A percentile compares a stretch with the other conserved stretches of the same genome.
These are phyloP conservation scores for Styphnolobium japonicum DNA, from an alignment of 306 rosid species.

Conservation along the genomic window DNA sequence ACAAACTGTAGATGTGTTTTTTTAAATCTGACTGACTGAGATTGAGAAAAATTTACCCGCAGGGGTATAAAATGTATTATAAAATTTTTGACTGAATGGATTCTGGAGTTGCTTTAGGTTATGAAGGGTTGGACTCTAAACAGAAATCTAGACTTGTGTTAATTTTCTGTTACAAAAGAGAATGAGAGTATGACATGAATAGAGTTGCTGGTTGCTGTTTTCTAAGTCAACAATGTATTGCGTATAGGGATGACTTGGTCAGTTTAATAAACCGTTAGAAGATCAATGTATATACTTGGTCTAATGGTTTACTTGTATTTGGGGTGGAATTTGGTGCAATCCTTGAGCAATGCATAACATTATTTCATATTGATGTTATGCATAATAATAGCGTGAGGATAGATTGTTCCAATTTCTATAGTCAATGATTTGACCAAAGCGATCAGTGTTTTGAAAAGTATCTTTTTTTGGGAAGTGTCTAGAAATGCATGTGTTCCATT, in stretches of 20 bases:
- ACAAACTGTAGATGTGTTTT: too few species aligned
- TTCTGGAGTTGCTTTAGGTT: not conserved
- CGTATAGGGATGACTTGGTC: conserved; percentile 25
- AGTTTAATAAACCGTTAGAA: not conserved
- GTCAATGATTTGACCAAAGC: not conserved
- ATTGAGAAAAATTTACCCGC: too few species aligned
- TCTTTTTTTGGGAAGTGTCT: too few species aligned
- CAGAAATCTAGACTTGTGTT: not conserved
- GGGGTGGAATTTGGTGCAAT: not conserved
- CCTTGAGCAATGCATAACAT: not conserved
- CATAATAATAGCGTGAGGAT: not conserved
- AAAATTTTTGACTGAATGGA: too few species aligned
- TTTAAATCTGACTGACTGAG: too few species aligned
- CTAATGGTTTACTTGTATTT: not conserved
- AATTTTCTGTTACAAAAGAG: not conserved
- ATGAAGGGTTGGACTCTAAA: not conserved
- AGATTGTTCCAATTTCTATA: not conserved
- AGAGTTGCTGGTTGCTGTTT: not conserved
- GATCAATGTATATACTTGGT: not conserved
- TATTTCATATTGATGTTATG: not conserved
- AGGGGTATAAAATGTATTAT: too few species aligned
- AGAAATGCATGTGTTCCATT: not conserved
- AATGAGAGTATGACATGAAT: not conserved
- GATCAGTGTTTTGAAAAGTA: too few species aligned
- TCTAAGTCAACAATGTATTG: conserved; percentile 26